These are phyloP conservation scores for Phaeodactylum tricornutum DNA, from an alignment of 108 stramenopile genomes.

Conservation along the genomic window DNA sequence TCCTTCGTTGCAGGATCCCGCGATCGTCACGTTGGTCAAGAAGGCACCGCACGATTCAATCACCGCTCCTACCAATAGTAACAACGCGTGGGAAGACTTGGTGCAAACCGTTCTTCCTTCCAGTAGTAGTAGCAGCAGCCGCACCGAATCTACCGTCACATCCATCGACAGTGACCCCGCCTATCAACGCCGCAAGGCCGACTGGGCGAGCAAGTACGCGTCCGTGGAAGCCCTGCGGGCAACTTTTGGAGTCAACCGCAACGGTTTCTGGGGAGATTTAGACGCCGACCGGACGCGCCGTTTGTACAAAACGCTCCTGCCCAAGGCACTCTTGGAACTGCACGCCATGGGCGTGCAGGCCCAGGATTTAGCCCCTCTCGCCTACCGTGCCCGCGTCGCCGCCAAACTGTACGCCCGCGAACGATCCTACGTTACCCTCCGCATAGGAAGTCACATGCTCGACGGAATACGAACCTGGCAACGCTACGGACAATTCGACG, in stretches of 20 bases:
- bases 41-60: too few species aligned
- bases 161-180: too few species aligned
- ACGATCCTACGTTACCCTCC: slow-evolving; percentile 67
- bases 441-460: slow-evolving; percentile 68
- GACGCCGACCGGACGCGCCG: slow-evolving; percentile 57
- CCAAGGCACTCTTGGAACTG: slow-evolving; percentile 67
- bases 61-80: too few species aligned
- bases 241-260: slow-evolving; percentile 74
- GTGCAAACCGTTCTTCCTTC: too few species aligned
- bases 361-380: slow-evolving; percentile 84
- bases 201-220: slow-evolving; percentile 73
- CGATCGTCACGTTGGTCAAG: too few species aligned
- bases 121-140: too few species aligned
- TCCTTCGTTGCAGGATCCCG: too few species aligned
- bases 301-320: slow-evolving; percentile 77
- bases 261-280: slow-evolving; percentile 80
- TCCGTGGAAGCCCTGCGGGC: slow-evolving; percentile 54
- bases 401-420: slow-evolving; percentile 91
- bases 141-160: too few species aligned
- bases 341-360: slow-evolving; percentile 27
- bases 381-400: slow-evolving; percentile 83
- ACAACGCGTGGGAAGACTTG: too few species aligned
- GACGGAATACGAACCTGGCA: slow-evolving; percentile 81
- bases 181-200: too few species aligned
- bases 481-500: slow-evolving; percentile 75